Evolutionary conservation across 202 grass and related monocot species (phyloP).

Genomic region (Bolboschoenoplectus hybrid): DNA sequence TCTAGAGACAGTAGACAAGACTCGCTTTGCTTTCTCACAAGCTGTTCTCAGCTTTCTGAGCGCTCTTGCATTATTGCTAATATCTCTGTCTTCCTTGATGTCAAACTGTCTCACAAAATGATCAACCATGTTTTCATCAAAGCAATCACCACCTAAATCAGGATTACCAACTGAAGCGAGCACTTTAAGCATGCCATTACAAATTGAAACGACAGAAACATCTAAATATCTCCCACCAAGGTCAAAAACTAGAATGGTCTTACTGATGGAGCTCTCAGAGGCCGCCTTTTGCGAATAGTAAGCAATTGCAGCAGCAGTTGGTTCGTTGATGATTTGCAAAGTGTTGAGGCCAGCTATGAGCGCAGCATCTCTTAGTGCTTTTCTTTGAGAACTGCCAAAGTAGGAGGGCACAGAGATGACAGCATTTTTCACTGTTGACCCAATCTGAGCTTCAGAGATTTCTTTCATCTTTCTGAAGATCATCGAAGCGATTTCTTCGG

Average conservation of each 20-base stretch:
- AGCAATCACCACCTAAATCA: slow-evolving; percentile 90
- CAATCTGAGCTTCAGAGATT: slow-evolving; percentile 68
- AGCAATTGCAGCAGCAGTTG: slow-evolving; percentile 93
- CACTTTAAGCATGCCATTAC: slow-evolving; percentile 90
- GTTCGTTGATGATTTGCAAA: slow-evolving; percentile 91
- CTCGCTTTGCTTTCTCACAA: slow-evolving; percentile 92
- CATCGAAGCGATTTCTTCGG: slow-evolving; percentile 76
- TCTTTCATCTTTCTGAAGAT: slow-evolving; percentile 87
- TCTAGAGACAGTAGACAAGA: slow-evolving; percentile 48
- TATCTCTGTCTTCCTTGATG: slow-evolving; percentile 83
- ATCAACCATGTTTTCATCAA: slow-evolving; percentile 85
- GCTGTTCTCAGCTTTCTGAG: slow-evolving; percentile 89
- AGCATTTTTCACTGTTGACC: slow-evolving; percentile 63
- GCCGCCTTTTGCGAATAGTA: slow-evolving; percentile 79
- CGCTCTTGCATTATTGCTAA: slow-evolving; percentile 85
- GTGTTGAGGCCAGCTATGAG: slow-evolving; percentile 78
- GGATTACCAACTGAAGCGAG: slow-evolving; percentile 77
- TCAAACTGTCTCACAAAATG: slow-evolving; percentile 94
- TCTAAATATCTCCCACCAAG: slow-evolving; percentile 92
- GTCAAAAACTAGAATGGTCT: slow-evolving; percentile 95
- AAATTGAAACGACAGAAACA: slow-evolving; percentile 86
- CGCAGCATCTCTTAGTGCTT: slow-evolving; percentile 85
- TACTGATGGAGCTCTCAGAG: slow-evolving; percentile 39
- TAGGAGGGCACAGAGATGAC: slow-evolving; percentile 87
- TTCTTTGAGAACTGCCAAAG: slow-evolving; percentile 86